phyloP scores from a whole-genome alignment of 2,329 filamentous ascomycete genomes.

The Fusarium caatingaense region DNA sequence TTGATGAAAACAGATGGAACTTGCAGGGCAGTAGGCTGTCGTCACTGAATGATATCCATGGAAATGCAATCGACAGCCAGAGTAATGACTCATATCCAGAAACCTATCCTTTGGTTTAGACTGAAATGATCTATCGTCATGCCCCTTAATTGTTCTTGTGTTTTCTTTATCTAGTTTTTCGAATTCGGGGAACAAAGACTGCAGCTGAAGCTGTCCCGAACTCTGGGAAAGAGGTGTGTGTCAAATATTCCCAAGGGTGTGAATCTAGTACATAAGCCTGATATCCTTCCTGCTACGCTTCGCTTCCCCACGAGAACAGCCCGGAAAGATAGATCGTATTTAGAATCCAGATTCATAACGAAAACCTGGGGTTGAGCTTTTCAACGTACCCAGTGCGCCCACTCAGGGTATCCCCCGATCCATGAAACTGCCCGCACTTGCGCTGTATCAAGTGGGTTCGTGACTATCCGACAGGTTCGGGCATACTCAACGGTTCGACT shows the following conservation, averaged over 20 bases:
- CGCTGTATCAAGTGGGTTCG: slow-evolving; percentile 10
- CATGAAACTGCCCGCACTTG: neutral
- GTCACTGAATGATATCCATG: neutral
- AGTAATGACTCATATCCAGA: neutral
- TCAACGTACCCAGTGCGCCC: neutral
- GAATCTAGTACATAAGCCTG: neutral
- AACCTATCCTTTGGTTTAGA: neutral
- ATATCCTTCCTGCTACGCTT: slow-evolving; percentile 22
- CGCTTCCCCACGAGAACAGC: slow-evolving; percentile 37
- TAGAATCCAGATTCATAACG: slow-evolving; percentile 14
- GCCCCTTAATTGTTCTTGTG: neutral
- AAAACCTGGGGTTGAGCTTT: slow-evolving; percentile 22
- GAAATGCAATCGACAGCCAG: neutral
- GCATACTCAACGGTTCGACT: neutral
- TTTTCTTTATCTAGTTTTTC: neutral
- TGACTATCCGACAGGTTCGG: slow-evolving; percentile 9
- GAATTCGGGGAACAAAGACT: neutral
- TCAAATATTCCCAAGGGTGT: neutral
- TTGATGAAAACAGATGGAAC: neutral
- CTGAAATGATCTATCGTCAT: neutral
- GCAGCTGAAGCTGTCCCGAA: neutral
- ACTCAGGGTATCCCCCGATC: slow-evolving; percentile 2
- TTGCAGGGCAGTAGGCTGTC: neutral
- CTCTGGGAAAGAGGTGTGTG: neutral
- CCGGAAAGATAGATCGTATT: slow-evolving; percentile 22